Evolutionary conservation across 2,329 filamentous ascomycete species (phyloP), one percentile per base, ranked within the genome.

Genomic region (Diaporthe eres): DNA sequence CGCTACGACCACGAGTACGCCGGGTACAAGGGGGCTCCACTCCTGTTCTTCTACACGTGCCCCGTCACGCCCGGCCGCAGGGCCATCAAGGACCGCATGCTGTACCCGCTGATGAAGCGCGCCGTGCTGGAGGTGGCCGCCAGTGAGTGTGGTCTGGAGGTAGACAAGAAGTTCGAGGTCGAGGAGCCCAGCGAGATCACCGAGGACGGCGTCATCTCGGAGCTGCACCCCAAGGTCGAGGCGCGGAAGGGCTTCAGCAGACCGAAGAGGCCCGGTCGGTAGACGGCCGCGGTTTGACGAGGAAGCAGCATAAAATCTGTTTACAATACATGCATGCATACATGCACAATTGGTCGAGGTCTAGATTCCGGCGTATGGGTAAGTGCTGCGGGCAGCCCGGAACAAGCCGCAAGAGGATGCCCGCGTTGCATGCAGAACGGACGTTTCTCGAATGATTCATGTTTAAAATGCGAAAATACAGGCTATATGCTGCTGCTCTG

Each of bases 31-130:
- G 85, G 87, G 71, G 89, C 87, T 74, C 91, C 92, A 3, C 86
- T 96, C 65, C 87, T 96, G 8, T 97, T 97, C 86, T 92, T 97
- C 82, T 96, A 95, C 85, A 96, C 94, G 8, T 95, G 94, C 83
- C 95, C 95, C 0, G 86, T 89, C 10, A 88, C 92, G 6, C 85
- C 90, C 0, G 90, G 87, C 39, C 91, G 89, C 71, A 94, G 92
- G 85, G 87, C 90, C 71, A 94, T 97, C 86, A 96, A 95, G 86
- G 93, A 94, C 85, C 89, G 94, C 78, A 97, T 97, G 95, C 85
- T 97, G 81, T 97, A 97, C 82, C 94, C 94, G 47, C 86, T 92
- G 37, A 92, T 92, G 86, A 92, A 92, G 84, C 87, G 90, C 15
- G 90, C 91, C 34, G 93, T 94, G 4, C 86, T 95, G 42, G 85